These are phyloP conservation scores for Vitis rupestris DNA, from an alignment of 164 flowering plant genomes.

Conservation along the genomic window DNA sequence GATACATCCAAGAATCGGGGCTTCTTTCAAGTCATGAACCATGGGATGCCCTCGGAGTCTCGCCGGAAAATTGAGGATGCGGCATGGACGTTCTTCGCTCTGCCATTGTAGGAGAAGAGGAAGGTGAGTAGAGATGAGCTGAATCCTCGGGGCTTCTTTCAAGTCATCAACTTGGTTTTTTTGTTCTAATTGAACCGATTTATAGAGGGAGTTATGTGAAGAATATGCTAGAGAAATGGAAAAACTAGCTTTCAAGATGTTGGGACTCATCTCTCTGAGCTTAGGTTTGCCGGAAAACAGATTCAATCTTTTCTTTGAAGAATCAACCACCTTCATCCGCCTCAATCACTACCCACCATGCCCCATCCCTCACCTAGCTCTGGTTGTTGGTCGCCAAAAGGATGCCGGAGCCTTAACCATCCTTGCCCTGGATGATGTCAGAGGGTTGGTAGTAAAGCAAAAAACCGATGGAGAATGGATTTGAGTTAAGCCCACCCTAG, in stretches of 20 bases:
- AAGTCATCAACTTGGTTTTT: too few species aligned
- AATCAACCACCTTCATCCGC: slow-evolving; percentile 29
- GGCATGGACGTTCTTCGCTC: slow-evolving; percentile 37
- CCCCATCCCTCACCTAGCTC: slow-evolving; percentile 41
- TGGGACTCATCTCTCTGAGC: slow-evolving; percentile 40
- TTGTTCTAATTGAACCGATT: too few species aligned
- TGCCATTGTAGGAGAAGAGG: slow-evolving; percentile 43
- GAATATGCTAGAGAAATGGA: slow-evolving; percentile 20
- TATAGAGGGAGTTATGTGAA: too few species aligned
- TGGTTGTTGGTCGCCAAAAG: slow-evolving; percentile 50
- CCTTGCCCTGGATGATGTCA: slow-evolving; percentile 44
- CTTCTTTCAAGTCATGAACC: slow-evolving; percentile 54
- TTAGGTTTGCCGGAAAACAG: slow-evolving; percentile 30
- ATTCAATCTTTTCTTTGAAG: slow-evolving; percentile 29
- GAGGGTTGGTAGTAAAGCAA: slow-evolving; percentile 38
- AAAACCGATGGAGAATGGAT: slow-evolving; percentile 42
- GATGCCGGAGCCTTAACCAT: slow-evolving; percentile 39
- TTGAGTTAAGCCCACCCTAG: slow-evolving; percentile 34
- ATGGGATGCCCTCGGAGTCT: slow-evolving; percentile 35
- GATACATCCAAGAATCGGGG: slow-evolving; percentile 41
- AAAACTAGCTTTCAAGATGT: slow-evolving; percentile 28
- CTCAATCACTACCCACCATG: slow-evolving; percentile 53
- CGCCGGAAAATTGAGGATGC: slow-evolving; percentile 19
- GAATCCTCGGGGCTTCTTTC: slow-evolving; percentile 1
- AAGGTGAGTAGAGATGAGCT: slow-evolving; percentile 41